Evolutionary conservation across 1,139 yeast genomes (phyloP), one percentile per base, ranked within the genome.

Genomic region (Suhomyces bokatorum): DNA sequence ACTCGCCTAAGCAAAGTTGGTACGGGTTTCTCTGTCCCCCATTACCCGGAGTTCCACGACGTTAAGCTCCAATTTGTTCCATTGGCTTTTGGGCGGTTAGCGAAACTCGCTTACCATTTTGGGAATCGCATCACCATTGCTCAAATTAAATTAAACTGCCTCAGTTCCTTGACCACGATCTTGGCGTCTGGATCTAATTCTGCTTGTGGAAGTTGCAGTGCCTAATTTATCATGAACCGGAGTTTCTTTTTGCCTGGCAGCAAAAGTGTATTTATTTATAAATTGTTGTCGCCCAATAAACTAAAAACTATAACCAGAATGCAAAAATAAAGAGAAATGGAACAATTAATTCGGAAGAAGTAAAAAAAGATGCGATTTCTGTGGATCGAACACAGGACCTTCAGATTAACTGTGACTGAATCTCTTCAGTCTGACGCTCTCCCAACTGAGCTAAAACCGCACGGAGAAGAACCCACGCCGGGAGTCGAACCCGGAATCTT

Each of bases 371-470:
- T 51, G 54, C 53, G 51, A 44, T 49, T 50, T 48, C 47, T 58
- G 78, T 72, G 78, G 77, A 72, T 72, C 77, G 77, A 72, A 73
- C 78, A 71, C 77, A 73, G 73, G 77, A 71, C 77, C 78, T 73
- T 69, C 77, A 71, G 77, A 72, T 73, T 43, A 43, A 43, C 46
- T 43, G 43, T 39, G 43, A 43, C 43, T 39, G 46, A 43, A 43
- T 43, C 40, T 43, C 46, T 43, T 39, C 42, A 43, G 87, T 83
- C 88, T 82, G 85, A 80, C 88, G 89, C 89, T 83, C 88, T 83
- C 88, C 89, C 88, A 79, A 80, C 87, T 83, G 88, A 83, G 88
- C 88, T 73, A 73, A 73, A 72, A 60, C 73, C 72, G 67, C 67
- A 41, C 71, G 67, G 66, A 41, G 61, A 35, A 29, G 62, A 63